Percentiles rank a stretch among this genome's conserved stretches.
Evolutionary conservation across 2,329 filamentous ascomycete species (phyloP).

Genomic region (Pestalotiopsis sp.): DNA sequence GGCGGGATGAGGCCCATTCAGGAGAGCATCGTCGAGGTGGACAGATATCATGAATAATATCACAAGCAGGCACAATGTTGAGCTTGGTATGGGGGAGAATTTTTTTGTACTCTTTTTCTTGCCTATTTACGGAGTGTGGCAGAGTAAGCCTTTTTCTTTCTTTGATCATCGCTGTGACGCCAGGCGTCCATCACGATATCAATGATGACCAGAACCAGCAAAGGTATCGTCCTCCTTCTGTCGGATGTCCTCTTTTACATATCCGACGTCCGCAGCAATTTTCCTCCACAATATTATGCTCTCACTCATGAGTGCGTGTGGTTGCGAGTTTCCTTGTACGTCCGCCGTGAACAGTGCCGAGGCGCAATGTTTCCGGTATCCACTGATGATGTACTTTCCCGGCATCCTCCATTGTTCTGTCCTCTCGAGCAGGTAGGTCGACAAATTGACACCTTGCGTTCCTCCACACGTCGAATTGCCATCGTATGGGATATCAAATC

Average conservation of each 20-base stretch:
- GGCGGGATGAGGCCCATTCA: background rate
- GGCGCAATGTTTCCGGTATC: background rate
- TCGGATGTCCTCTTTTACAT: background rate
- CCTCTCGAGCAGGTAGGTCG: slow-evolving; percentile 2
- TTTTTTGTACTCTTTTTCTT: slow-evolving; percentile 1
- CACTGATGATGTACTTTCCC: slow-evolving; percentile 4
- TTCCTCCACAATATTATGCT: slow-evolving; percentile 8
- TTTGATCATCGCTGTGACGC: background rate
- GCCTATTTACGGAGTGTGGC: slow-evolving; percentile 15
- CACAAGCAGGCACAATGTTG: background rate
- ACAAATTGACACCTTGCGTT: slow-evolving; percentile 1
- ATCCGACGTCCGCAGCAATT: slow-evolving; percentile 8
- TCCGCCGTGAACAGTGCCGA: background rate
- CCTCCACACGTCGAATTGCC: background rate
- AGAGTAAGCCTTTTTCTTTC: slow-evolving; percentile 8
- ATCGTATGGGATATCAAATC: background rate
- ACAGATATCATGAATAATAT: background rate
- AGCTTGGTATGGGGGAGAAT: background rate
- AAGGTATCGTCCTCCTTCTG: slow-evolving; percentile 6
- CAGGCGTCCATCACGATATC: background rate
- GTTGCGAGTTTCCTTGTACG: slow-evolving; percentile 1
- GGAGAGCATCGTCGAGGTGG: background rate
- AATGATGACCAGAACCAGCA: slow-evolving; percentile 9
- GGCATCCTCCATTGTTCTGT: background rate
- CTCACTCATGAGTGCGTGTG: background rate